Evolutionary conservation across 2,329 filamentous ascomycete species (phyloP).

Genomic region (Acrodontium crateriforme): DNA sequence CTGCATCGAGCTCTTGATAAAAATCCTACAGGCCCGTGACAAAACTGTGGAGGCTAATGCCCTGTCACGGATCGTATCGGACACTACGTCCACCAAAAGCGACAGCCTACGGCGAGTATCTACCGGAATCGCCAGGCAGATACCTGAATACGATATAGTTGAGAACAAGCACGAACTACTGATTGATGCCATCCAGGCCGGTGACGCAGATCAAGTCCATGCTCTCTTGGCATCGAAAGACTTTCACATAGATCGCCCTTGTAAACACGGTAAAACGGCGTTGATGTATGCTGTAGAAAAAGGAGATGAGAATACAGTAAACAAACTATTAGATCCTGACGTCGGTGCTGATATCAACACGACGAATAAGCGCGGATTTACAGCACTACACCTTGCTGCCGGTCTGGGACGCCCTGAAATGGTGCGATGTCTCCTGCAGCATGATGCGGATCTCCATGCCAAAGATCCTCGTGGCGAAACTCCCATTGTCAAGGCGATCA

Average conservation of each 20-base stretch:
- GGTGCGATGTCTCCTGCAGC: slow-evolving; percentile 7
- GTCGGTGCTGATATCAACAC: slow-evolving; percentile 9
- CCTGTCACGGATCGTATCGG: slow-evolving; percentile 4
- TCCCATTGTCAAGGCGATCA: slow-evolving; percentile 9
- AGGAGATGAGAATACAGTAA: slow-evolving; percentile 7
- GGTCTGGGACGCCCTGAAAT: slow-evolving; percentile 7
- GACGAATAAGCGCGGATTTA: slow-evolving; percentile 5
- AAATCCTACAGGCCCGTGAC: slow-evolving; percentile 8
- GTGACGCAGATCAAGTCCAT: slow-evolving; percentile 7
- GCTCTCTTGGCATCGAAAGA: slow-evolving; percentile 3
- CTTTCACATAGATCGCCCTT: slow-evolving; percentile 7
- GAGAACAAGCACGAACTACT: slow-evolving; percentile 8
- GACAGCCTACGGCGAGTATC: slow-evolving; percentile 7
- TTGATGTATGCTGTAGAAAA: slow-evolving; percentile 12
- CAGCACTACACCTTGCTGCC: slow-evolving; percentile 11
- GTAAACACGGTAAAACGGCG: slow-evolving; percentile 8
- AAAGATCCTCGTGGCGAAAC: slow-evolving; percentile 9
- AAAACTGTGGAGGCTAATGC: slow-evolving; percentile 10
- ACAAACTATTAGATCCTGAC: slow-evolving; percentile 8
- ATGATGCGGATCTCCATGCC: slow-evolving; percentile 8
- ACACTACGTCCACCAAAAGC: slow-evolving; percentile 3
- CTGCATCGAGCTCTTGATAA: slow-evolving; percentile 7
- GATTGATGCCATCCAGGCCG: slow-evolving; percentile 7
- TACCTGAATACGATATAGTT: slow-evolving; percentile 4
- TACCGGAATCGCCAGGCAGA: slow-evolving; percentile 2